Evolutionary conservation across 305 asterid genomes (phyloP).

Genomic region (Fraxinus paxiana): DNA sequence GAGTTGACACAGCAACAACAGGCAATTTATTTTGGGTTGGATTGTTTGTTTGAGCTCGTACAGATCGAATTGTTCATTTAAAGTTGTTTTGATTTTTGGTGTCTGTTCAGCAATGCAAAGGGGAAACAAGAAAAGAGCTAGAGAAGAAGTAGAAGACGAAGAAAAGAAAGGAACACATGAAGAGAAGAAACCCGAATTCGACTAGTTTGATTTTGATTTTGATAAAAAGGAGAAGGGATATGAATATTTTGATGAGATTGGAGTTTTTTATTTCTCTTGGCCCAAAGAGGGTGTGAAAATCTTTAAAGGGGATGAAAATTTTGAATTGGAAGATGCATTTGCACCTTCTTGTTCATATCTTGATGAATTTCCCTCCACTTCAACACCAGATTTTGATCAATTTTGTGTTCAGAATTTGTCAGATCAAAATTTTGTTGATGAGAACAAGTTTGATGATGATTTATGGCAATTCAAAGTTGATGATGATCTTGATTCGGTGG

Average conservation of each 20-base stretch:
- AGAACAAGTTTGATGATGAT: constrained; percentile 11
- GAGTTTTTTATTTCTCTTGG: constrained; percentile 64
- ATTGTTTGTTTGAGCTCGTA: background rate
- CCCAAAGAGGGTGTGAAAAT: constrained; percentile 32
- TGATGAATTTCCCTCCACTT: constrained; percentile 12
- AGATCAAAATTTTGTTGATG: background rate
- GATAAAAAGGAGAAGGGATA: background rate
- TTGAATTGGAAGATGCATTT: constrained; percentile 25
- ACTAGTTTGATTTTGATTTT: background rate
- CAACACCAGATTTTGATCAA: constrained; percentile 12
- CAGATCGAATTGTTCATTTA: background rate
- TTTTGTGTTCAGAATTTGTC: background rate
- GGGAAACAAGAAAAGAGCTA: constrained; percentile 31
- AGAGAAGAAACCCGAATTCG: constrained; percentile 19
- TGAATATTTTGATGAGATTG: constrained; percentile 19
- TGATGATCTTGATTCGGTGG: constrained; percentile 32
- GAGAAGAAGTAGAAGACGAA: constrained; percentile 21
- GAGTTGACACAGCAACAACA: background rate
- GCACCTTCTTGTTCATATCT: background rate
- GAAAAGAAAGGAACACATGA: background rate
- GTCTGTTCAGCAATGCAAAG: background rate
- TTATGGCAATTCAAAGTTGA: constrained; percentile 22
- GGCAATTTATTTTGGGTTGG: background rate
- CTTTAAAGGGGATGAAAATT: constrained; percentile 26
- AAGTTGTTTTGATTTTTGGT: background rate